Conservation (phyloP, 169 alveolate species). For the Plasmodium blacklocki region DNA sequence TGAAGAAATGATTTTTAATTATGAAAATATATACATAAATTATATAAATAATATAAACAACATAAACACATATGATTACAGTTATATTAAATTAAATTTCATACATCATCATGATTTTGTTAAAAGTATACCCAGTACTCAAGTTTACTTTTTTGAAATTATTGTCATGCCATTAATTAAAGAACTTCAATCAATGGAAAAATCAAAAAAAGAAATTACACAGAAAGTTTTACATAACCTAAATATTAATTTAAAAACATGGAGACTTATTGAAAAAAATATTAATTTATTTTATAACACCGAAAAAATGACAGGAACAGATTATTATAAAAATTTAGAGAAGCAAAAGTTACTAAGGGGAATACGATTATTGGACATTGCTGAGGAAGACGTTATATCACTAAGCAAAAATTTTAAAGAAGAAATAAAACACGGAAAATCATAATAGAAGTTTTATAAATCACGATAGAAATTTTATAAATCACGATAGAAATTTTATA, state of each 20-base stretch:
- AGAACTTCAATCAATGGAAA: conserved; percentile 72
- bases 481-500: neutral
- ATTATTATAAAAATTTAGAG: conserved; percentile 70
- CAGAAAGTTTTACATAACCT: conserved; percentile 61
- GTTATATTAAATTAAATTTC: conserved; percentile 68
- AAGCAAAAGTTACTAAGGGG: conserved; percentile 67
- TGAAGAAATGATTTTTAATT: conserved; percentile 53
- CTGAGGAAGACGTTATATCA: conserved; percentile 71
- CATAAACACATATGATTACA: conserved; percentile 46
- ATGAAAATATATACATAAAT: conserved; percentile 71
- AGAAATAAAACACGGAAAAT: neutral
- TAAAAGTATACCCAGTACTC: conserved; percentile 66
- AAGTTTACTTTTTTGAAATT: conserved; percentile 71
- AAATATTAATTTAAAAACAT: conserved; percentile 55
- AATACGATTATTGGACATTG: conserved; percentile 57
- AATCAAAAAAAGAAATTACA: conserved; percentile 50
- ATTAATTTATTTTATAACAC: conserved; percentile 71
- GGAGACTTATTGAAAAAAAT: conserved; percentile 71
- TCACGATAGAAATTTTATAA: neutral
- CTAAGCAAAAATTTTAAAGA: conserved; percentile 30
- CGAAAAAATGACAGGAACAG: conserved; percentile 73
- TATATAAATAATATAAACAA: conserved; percentile 51
- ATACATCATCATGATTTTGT: conserved; percentile 72
- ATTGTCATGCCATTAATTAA: conserved; percentile 70
- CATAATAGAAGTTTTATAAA: neutral